Evolutionary conservation across 208 protist genomes (phyloP), one percentile per base, ranked within the genome.

Genomic region (Crithidia fasciculata): DNA sequence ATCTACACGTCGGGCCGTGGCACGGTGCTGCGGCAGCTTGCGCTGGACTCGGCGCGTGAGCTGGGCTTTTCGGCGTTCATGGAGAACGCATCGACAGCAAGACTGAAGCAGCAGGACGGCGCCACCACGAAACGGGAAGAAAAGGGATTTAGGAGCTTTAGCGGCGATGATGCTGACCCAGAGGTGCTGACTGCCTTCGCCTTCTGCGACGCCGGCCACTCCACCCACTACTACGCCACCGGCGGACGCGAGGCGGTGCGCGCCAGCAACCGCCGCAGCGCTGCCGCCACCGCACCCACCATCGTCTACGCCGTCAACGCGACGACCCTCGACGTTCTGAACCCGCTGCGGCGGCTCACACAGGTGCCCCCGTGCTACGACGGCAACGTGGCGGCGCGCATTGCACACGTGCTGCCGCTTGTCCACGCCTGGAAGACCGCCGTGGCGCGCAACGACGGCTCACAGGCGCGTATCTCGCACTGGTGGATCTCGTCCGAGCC

Each of bases 401-500:
- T 72, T 16, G 2, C 41, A 0, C 49, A 60, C 52, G 58, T 63
- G 65, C 56, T 72, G 49, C 58, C 58, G 12, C 66, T 68, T 36
- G n/a, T 78, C 18, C 58, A 68, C 36, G 58, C 18, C 15, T 65
- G 63, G 57, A 72, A 67, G 40, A 43, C 5, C 10, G 72, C 58
- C 4, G 54, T 78, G 64, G 57, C 54, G 19, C 44, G 72, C 49
- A 10, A n/a, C 37, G 63, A 72, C 65, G 58, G 28, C 10, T 61
- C 65, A 5, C n/a, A 66, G 54, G 10, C 40, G n/a, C 40, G 63
- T 4, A 58, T 78, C 18, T n/a, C 63, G 39, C 65, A 49, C 10
- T 78, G 72, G 72, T 66, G 56, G 72, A 72, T 67, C 47, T 67
- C 52, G 28, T 65, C 65, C 3, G 72, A 61, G 41, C 36, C 37